Conservation (phyloP, 1,284 basidiomycete genomes). For the Rhodotorula sp. region DNA sequence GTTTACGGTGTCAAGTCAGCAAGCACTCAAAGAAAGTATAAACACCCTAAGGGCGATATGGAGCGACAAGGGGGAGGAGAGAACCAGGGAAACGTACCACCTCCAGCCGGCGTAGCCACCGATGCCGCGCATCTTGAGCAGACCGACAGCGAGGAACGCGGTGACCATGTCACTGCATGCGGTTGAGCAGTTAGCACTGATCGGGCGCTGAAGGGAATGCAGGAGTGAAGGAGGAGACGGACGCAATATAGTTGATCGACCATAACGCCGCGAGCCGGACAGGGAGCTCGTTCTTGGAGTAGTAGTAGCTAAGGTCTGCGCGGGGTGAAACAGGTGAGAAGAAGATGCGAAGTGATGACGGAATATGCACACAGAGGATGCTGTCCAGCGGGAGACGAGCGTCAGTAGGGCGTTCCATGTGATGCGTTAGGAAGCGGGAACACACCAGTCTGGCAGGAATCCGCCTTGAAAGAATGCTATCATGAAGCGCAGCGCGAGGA, state of each 20-base stretch:
- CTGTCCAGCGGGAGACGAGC: neutral
- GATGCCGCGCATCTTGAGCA: slow-evolving; percentile 33
- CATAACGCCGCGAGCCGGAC: slow-evolving; percentile 11
- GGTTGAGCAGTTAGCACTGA: slow-evolving; percentile 20
- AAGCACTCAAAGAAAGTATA: neutral
- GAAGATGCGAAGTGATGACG: neutral
- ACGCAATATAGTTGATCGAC: slow-evolving; percentile 8
- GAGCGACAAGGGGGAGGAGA: too few relatives aligned
- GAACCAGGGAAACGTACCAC: slow-evolving; percentile 37
- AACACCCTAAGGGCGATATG: too few relatives aligned
- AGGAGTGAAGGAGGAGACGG: neutral
- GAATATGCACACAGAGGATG: neutral
- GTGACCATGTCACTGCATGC: slow-evolving; percentile 30
- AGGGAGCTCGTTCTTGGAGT: neutral
- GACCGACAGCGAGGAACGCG: slow-evolving; percentile 32
- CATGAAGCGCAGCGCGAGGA: slow-evolving; percentile 49
- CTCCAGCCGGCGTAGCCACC: slow-evolving; percentile 27
- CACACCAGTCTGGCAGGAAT: slow-evolving; percentile 18
- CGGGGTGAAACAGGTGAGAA: neutral
- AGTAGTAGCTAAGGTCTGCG: slow-evolving; percentile 10
- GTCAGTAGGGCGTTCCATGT: neutral
- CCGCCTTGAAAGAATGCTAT: slow-evolving; percentile 51
- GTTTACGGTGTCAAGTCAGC: neutral
- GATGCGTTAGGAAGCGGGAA: neutral
- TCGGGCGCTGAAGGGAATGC: slow-evolving; percentile 46